Evolutionary conservation across 2,329 filamentous ascomycete species (phyloP), one percentile per base, ranked within the genome.

Genomic region (Ophiostoma piceae): DNA sequence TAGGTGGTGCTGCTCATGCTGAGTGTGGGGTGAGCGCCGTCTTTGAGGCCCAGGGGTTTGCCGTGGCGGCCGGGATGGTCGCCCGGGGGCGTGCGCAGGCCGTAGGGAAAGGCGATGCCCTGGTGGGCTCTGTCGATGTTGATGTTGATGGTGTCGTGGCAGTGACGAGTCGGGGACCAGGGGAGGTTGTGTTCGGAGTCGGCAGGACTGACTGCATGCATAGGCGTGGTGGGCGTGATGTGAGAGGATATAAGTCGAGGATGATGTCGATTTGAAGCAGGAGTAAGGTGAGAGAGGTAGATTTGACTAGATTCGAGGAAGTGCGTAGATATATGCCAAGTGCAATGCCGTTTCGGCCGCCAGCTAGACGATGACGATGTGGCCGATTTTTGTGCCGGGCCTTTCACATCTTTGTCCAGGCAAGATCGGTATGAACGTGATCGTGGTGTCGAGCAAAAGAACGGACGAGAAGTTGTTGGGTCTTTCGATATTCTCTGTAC

Each of bases 1-100:
- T 65, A 65, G 62, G 62, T 65, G 32, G 62, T 65, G 62, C 62
- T 65, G n/a, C 62, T n/a, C 62, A 65, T 65, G 32, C 19, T 39
- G 35, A 19, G 0, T 35, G 4, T 8, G 35, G 35, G 35, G 35
- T 35, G 35, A 35, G 35, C 35, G 35, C 35, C 8, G 35, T 29
- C 26, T 29, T 29, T 29, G 26, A 29, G 1, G 2, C 35, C 35
- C 12, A 35, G 7, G 16, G 62, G 7, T 7, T 26, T 19, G 62
- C 7, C 19, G 62, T 39, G 35, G 62, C 62, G 19, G 62, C 62
- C 62, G 35, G 9, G n/a, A 12, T 65, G 32, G 62, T 65, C 62
- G 62, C 62, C 62, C 62, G 62, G 62, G 39, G 62, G 62, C 62
- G 62, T 39, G 22, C 19, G 62, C 62, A 65, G 35, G 19, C 62